Conservation (phyloP, 208 protist genomes). For the Leishmania lainsoni region DNA sequence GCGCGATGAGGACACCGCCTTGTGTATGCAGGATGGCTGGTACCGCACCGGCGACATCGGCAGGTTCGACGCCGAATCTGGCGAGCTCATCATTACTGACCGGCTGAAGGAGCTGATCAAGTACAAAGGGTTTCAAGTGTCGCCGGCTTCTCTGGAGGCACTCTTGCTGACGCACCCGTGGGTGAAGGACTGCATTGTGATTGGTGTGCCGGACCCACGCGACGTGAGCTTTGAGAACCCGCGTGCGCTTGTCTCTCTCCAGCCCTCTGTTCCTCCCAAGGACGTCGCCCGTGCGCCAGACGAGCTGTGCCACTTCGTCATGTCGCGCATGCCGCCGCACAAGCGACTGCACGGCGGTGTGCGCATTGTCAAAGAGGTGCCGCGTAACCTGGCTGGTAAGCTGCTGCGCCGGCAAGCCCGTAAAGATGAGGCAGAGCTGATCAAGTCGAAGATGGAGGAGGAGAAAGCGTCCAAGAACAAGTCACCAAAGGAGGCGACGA, state of each 20-base stretch:
- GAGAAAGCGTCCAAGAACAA: background rate
- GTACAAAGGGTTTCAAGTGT: slow-evolving; percentile 90
- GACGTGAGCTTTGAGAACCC: slow-evolving; percentile 67
- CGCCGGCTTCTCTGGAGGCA: slow-evolving; percentile 80
- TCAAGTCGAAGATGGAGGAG: slow-evolving; percentile 26
- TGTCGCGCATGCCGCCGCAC: slow-evolving; percentile 46
- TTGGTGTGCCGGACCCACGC: slow-evolving; percentile 55
- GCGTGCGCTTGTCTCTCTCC: slow-evolving; percentile 69
- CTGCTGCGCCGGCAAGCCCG: slow-evolving; percentile 65
- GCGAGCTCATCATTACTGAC: slow-evolving; percentile 57
- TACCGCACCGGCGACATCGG: slow-evolving; percentile 84
- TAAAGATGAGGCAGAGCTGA: slow-evolving; percentile 32
- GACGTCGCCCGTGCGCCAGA: slow-evolving; percentile 47
- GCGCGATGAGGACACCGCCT: slow-evolving; percentile 48
- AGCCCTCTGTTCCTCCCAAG: slow-evolving; percentile 24
- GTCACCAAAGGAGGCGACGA: background rate
- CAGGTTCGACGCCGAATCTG: slow-evolving; percentile 23
- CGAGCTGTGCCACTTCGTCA: slow-evolving; percentile 51
- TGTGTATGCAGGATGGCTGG: slow-evolving; percentile 60
- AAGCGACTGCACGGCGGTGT: slow-evolving; percentile 79
- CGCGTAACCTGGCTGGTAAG: slow-evolving; percentile 77
- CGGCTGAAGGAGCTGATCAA: slow-evolving; percentile 93
- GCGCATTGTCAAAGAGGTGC: slow-evolving; percentile 58
- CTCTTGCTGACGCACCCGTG: slow-evolving; percentile 58
- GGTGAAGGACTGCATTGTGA: slow-evolving; percentile 71